Base-by-base conservation (phyloP, 768 basidiomycete species). In the Cubamyces lactineus region DNA sequence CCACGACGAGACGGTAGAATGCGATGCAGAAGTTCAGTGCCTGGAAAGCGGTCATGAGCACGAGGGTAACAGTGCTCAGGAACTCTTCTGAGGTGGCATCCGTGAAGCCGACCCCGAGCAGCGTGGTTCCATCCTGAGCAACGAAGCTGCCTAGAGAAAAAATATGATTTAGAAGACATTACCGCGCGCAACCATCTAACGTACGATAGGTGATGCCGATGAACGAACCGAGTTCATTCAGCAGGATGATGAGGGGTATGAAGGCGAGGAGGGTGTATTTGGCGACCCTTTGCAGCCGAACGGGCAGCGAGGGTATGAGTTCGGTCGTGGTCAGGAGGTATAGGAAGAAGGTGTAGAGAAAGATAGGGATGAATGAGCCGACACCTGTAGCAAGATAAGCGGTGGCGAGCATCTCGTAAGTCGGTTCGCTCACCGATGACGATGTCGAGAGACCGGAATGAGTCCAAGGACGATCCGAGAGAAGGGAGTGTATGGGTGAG, bases 201-300 rank as follows among this genome's bases (percentile, higher is more conserved):
- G 66, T 66, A 89, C 90, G 72, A 52, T 84, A 80, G 11, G 77
- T 73, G 30, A 85, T 77, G 45, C 86, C 86, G 24, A 86, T 66
- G 67, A 92, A 88, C 2, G 90, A 89, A 11, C 84, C 83, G 15
- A 87, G 70, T 62, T 85, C 84, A 69, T 87, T 88, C 65, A 82
- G 71, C 11, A 76, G 73, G 59, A 87, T 61, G 51, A 86, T 79
- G 30, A 79, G 69, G 12, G 88, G 86, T 53, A 91, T 81, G 61
- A 85, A 80, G 30, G 82, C 53, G 34, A 84, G 65, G 11, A 89
- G 74, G 11, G 79, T 69, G 47, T 79, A 73, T 65, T 76, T 80
- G 1, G 80, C 73, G 56, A 84, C 70, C 17, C 69, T 73, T 48
- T 77, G 81, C 55, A 85, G 74, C 13, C 79, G 80, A 39, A 66